A percentile compares a stretch with the other conserved stretches of the same genome.
Evolutionary conservation across 2,329 filamentous ascomycete species (phyloP).

Genomic region (Neoscytalidium dimidiatum): DNA sequence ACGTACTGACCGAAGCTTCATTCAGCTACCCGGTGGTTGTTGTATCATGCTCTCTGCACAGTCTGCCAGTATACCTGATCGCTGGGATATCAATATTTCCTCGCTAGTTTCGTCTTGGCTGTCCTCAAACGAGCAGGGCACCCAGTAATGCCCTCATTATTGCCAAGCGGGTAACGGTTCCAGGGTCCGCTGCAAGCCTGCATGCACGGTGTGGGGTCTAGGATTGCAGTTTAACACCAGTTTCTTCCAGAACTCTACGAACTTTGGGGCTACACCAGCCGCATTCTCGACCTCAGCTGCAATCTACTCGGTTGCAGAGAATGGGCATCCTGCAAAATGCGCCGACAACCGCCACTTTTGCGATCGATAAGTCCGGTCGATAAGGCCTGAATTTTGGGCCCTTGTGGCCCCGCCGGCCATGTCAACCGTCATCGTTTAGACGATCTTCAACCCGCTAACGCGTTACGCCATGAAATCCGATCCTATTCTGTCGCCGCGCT

Average conservation of each 20-base stretch:
- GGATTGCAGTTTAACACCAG: neutral
- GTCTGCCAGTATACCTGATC: no score
- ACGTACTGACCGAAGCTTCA: neutral
- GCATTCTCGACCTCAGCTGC: no score
- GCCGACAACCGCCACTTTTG: neutral
- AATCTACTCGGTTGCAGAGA: neutral
- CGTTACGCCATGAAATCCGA: neutral
- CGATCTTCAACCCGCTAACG: conserved; percentile 13
- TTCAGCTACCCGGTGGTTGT: no score
- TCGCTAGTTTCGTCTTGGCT: no score
- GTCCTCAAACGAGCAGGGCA: no score
- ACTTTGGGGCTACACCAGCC: no score
- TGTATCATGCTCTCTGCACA: no score
- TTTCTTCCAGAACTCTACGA: no score
- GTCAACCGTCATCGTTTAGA: neutral
- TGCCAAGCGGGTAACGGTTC: no score
- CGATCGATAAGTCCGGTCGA: neutral
- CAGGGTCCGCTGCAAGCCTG: neutral
- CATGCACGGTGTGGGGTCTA: neutral
- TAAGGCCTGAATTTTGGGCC: neutral
- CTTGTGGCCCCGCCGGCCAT: neutral
- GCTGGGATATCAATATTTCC: no score
- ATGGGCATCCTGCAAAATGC: neutral
- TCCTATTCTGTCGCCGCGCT: neutral
- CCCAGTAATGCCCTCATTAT: no score